Conservation (phyloP, 1,284 basidiomycete species). For the Neolentinus lepideus region DNA sequence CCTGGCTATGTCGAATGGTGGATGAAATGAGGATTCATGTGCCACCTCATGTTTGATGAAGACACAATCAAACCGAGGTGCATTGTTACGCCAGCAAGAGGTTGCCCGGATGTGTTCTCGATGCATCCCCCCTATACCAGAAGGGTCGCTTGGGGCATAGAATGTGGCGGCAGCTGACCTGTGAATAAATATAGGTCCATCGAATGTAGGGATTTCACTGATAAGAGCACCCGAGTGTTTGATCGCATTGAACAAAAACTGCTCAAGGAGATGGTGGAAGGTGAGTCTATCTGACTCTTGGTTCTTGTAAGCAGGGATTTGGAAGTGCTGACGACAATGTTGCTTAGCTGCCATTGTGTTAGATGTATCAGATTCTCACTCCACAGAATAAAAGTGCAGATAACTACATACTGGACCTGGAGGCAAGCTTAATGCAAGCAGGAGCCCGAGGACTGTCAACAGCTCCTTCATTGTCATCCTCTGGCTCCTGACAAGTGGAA, state of each 20-base stretch:
- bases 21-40: background rate
- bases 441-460: background rate
- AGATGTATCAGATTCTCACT: background rate
- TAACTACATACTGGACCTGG: background rate
- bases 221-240: background rate
- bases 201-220: background rate
- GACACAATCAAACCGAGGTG: background rate
- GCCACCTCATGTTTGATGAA: background rate
- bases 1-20: slow-evolving; percentile 9
- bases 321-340: background rate
- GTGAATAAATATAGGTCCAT: background rate
- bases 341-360: background rate
- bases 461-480: background rate
- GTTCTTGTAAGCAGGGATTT: background rate
- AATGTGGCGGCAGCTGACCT: background rate
- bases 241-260: background rate
- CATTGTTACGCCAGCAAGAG: background rate
- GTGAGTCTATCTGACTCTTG: background rate
- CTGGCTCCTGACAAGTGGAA: background rate
- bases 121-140: background rate
- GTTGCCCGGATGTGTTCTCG: background rate
- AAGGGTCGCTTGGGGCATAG: slow-evolving; percentile 1
- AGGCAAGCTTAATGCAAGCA: background rate
- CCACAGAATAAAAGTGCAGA: background rate
- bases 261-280: background rate